These are phyloP conservation scores for Crithidia acanthocephali DNA, from an alignment of 208 protist genomes.

Conservation along the genomic window DNA sequence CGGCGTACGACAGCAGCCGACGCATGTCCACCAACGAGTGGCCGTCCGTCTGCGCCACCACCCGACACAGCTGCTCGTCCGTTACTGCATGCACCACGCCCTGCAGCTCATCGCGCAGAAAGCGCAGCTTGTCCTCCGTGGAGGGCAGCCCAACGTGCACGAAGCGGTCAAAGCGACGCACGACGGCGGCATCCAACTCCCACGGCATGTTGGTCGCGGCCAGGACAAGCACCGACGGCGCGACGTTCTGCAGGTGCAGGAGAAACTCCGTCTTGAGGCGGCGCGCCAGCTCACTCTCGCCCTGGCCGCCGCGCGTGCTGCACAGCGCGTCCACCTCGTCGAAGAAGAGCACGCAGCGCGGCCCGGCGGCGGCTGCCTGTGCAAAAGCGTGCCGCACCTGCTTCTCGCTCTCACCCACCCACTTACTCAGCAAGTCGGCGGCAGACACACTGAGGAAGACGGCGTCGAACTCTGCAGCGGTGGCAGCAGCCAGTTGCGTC, in stretches of 20 bases:
- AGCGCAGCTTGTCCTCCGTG: slow-evolving; percentile 25
- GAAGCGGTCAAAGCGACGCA: slow-evolving; percentile 88
- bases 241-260: slow-evolving; percentile 88
- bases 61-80: slow-evolving; percentile 37
- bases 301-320: slow-evolving; percentile 58
- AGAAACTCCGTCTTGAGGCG: slow-evolving; percentile 99
- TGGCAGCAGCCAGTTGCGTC: slow-evolving; percentile 98
- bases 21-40: slow-evolving; percentile 95
- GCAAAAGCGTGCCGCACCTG: slow-evolving; percentile 95
- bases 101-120: slow-evolving; percentile 43
- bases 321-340: slow-evolving; percentile 96
- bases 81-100: slow-evolving; percentile 46
- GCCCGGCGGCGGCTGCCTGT: slow-evolving; percentile 39
- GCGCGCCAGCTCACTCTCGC: slow-evolving; percentile 90
- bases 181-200: slow-evolving; percentile 90
- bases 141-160: slow-evolving; percentile 87
- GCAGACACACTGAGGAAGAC: slow-evolving; percentile 95
- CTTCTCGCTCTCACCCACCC: slow-evolving; percentile 97
- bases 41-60: slow-evolving; percentile 60
- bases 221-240: slow-evolving; percentile 71
- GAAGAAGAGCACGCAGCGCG: slow-evolving; percentile 91
- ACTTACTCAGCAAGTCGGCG: slow-evolving; percentile 96
- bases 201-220: slow-evolving; percentile 94
- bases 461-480: slow-evolving; percentile 95
- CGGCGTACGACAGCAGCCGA: slow-evolving; percentile 88